Base-by-base conservation (phyloP, 495 filamentous ascomycete genomes). In the Elasticomyces elasticus region DNA sequence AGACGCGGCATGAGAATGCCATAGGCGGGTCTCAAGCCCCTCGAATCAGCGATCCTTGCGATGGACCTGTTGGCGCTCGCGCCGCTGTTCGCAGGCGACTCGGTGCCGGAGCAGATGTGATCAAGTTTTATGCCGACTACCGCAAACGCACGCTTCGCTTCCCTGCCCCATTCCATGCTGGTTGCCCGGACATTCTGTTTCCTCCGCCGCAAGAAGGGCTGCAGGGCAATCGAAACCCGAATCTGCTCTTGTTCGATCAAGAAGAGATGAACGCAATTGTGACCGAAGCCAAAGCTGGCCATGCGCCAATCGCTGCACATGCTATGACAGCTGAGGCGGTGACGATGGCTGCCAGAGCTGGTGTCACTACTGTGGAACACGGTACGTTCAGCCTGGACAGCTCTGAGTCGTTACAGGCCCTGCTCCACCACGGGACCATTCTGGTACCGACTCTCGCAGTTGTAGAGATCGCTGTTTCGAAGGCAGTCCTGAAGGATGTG, bases 41-140 rank as follows among this genome's bases (percentile, higher is more conserved):
- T 0, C 40, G 68, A 1, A 72, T 73, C 6, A 66, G 66, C 6
- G 75, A 79, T 33, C 45, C 66, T 0, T 72, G 65, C 2, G 76
- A 79, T 41, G 75, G 75, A 4, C 61, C 68, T 11, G 59, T 65
- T 2, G 74, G 69, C 2, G 72, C 74, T 1, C 51, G 70, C 0
- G 69, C 70, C 0, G 76, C 69, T 0, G 75, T 79, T 7, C 65
- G 75, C 11, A 58, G 75, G 33, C 55, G 75, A 1, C 52, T 78
- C 0, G 74, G 69, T 6, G 74, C 70, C 2, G 74, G 74, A 5
- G 76, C 75, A 0, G 75, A 79, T 55, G 25, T 79, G 13, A 64
- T 79, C 50, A 79, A 79, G 54, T 72, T 77, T 57, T 77, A 76
- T 49, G 74, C 71, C 11, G 75, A 79, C 52, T 79, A 76, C 55